These are phyloP conservation scores for Begonia fuchsioides DNA, from an alignment of 306 rosid genomes.

Conservation along the genomic window DNA sequence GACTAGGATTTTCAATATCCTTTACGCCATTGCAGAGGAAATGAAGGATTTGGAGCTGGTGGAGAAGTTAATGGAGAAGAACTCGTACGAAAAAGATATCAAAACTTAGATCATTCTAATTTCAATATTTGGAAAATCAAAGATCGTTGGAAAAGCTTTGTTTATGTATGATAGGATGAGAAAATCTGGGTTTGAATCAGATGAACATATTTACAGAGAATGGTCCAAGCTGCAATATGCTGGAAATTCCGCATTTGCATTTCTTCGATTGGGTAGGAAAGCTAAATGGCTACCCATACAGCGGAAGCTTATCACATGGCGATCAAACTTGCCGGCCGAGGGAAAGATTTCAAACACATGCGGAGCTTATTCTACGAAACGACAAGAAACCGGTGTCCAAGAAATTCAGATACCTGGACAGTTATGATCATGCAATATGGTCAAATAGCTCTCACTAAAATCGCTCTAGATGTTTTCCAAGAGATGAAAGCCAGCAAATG, in stretches of 20 bases:
- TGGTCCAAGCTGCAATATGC: constrained; percentile 23
- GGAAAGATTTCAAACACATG: constrained; percentile 93
- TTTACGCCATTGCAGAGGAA: constrained; percentile 66
- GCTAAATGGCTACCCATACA: constrained; percentile 43
- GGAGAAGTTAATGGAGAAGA: constrained; percentile 39
- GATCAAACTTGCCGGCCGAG: constrained; percentile 65
- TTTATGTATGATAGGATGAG: constrained; percentile 42
- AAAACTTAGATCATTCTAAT: constrained; percentile 77
- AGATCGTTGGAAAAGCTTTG: constrained; percentile 44
- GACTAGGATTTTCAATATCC: constrained; percentile 41
- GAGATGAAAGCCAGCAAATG: constrained; percentile 59
- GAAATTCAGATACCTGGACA: constrained; percentile 85
- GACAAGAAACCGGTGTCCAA: constrained; percentile 47
- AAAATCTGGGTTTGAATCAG: constrained; percentile 48
- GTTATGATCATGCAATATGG: constrained; percentile 82
- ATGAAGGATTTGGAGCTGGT: constrained; percentile 46
- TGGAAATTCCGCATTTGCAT: constrained; percentile 33
- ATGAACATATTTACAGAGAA: constrained; percentile 44
- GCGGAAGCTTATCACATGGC: constrained; percentile 72
- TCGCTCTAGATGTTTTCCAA: constrained; percentile 45
- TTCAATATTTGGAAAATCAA: constrained; percentile 51
- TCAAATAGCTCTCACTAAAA: constrained; percentile 66
- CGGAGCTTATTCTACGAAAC: constrained; percentile 59
- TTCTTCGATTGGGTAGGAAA: constrained; percentile 78
- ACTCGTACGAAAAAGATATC: constrained; percentile 33